These are phyloP conservation scores for Colletotrichum lupini DNA, from an alignment of 2,329 filamentous ascomycete genomes.

Conservation along the genomic window DNA sequence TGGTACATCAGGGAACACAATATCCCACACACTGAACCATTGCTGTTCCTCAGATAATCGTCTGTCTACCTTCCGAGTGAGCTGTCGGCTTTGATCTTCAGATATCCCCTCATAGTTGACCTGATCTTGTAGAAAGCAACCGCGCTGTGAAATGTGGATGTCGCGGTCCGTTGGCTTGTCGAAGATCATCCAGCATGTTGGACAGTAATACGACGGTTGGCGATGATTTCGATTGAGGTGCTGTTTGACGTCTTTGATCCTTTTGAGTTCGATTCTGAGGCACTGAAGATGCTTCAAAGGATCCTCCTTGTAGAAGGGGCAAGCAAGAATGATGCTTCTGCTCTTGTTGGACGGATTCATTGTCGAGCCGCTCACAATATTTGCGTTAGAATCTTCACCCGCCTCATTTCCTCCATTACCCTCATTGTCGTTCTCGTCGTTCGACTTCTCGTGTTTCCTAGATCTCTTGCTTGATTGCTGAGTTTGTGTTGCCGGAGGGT, in stretches of 20 bases:
- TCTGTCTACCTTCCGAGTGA: neutral
- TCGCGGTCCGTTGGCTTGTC: neutral
- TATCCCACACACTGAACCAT: neutral
- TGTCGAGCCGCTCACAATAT: neutral
- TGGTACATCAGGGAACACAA: neutral
- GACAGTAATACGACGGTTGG: neutral
- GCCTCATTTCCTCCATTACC: neutral
- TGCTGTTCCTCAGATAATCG: neutral
- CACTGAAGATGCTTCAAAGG: conserved; percentile 40
- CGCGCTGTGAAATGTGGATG: neutral
- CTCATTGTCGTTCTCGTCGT: too few relatives aligned
- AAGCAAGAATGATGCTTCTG: conserved; percentile 35
- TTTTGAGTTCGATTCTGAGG: conserved; percentile 39
- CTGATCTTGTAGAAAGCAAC: neutral
- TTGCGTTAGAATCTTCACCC: neutral
- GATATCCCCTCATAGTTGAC: neutral
- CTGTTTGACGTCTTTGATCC: conserved; percentile 45
- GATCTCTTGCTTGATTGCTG: neutral
- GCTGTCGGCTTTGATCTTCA: neutral
- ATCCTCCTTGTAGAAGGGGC: conserved; percentile 44
- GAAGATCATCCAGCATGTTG: neutral
- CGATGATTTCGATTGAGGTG: conserved; percentile 39
- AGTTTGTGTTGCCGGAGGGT: neutral
- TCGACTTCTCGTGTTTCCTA: neutral
- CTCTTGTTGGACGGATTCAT: neutral